A percentile compares a stretch with the other conserved stretches of the same genome.
These are phyloP conservation scores for Astrephomene gubernaculifera DNA, from an alignment of 139 green algal species.

Conservation along the genomic window DNA sequence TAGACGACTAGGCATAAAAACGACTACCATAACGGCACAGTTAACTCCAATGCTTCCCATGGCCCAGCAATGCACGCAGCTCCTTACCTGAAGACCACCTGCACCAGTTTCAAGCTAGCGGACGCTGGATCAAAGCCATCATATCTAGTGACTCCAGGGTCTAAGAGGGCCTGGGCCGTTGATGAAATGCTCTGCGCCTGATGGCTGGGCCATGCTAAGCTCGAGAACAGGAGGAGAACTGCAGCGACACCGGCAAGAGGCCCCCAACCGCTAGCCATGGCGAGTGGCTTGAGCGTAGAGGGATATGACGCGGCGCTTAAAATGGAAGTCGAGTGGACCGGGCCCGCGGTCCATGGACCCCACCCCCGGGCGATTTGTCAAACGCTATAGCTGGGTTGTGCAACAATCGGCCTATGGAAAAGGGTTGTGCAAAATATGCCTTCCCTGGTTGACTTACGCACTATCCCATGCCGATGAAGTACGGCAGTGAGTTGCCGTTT, in stretches of 20 bases:
- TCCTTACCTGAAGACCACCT: slow-evolving; percentile 35
- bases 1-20: too few relatives aligned
- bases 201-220: not conserved
- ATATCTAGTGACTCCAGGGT: not conserved
- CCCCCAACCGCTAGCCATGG: not conserved
- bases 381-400: too few relatives aligned
- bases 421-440: too few relatives aligned
- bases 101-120: not conserved
- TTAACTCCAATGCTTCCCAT: not conserved
- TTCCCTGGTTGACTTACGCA: too few relatives aligned
- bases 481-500: too few relatives aligned
- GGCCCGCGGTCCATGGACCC: not conserved
- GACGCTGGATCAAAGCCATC: not conserved
- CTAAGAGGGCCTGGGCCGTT: not conserved
- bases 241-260: not conserved
- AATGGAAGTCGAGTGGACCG: not conserved
- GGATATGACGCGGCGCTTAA: not conserved
- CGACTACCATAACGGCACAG: not conserved
- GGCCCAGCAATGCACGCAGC: not conserved
- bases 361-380: too few relatives aligned
- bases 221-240: not conserved
- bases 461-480: too few relatives aligned
- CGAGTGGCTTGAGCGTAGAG: not conserved
- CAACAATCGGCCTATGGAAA: too few relatives aligned
- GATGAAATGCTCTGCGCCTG: not conserved